These are phyloP conservation scores for Aristolochia californica DNA, from an alignment of 164 flowering plant species.

Conservation along the genomic window DNA sequence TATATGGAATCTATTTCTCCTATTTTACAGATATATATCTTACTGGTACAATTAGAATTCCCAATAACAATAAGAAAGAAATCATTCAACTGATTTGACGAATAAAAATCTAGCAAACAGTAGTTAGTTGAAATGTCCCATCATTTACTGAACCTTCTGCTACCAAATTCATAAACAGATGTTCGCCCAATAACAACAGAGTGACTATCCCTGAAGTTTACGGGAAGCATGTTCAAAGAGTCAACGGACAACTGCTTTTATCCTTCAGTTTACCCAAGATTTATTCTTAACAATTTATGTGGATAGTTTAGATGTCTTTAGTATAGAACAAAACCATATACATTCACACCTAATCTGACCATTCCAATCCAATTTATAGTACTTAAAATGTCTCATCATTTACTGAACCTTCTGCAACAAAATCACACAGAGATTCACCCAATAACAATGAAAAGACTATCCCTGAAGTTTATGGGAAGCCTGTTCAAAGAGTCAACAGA, in stretches of 20 bases:
- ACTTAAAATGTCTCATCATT: constrained; percentile 17
- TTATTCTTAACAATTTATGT: no score
- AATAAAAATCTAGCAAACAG: no score
- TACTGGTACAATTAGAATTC: no score
- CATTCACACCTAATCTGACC: no score
- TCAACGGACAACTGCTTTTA: constrained; percentile 17
- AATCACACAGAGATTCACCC: constrained; percentile 18
- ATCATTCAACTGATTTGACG: no score
- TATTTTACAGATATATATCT: no score
- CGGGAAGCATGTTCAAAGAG: constrained; percentile 8
- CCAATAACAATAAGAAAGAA: no score
- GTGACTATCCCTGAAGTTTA: constrained; percentile 7
- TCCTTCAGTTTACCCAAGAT: constrained; percentile 4
- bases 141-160: constrained; percentile 18
- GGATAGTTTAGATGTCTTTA: no score
- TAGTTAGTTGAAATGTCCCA: constrained; percentile 7
- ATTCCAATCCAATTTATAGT: no score
- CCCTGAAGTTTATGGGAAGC: constrained; percentile 11
- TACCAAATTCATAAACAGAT: constrained; percentile 2
- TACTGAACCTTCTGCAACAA: constrained; percentile 13
- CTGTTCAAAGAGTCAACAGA: constrained; percentile 3
- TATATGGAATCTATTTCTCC: no score
- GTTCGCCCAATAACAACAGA: constrained; percentile 24
- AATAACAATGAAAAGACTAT: constrained; percentile 13
- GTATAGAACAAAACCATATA: no score